Conservation (phyloP, 306 rosid genomes). For the barrel medic (Medicago truncatula) region DNA sequence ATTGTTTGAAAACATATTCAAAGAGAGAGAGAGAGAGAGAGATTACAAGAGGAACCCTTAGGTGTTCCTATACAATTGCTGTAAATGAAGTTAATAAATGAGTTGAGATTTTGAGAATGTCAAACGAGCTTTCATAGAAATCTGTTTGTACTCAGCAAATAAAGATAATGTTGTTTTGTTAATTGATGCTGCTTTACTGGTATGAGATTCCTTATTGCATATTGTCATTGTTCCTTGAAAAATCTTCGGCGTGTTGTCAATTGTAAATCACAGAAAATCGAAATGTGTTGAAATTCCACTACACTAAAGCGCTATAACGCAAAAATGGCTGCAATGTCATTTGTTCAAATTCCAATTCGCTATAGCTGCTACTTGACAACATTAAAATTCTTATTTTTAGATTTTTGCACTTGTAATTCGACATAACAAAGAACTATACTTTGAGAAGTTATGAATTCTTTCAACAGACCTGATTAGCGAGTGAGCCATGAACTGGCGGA, state of each 20-base stretch:
- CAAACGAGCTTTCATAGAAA: too few species aligned
- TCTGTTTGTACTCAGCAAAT: not conserved
- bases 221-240: conserved; percentile 11
- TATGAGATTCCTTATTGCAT: not conserved
- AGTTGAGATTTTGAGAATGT: too few species aligned
- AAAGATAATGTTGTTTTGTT: not conserved
- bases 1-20: too few species aligned
- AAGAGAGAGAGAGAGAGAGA: too few species aligned
- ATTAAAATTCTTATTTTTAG: too few species aligned
- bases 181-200: not conserved
- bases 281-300: not conserved
- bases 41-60: too few species aligned
- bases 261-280: too few species aligned
- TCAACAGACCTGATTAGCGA: conserved; percentile 80
- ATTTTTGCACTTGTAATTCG: too few species aligned
- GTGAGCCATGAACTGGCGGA: conserved; percentile 91
- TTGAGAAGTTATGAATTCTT: conserved; percentile 32
- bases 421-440: conserved; percentile 3
- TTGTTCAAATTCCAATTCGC: too few species aligned
- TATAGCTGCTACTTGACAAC: too few species aligned
- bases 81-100: too few species aligned
- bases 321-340: not conserved
- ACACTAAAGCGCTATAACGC: not conserved
- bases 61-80: too few species aligned
- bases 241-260: not conserved